Evolutionary conservation across 2,329 filamentous ascomycete genomes (phyloP).

Genomic region (Ceratocystiopsis minuta): DNA sequence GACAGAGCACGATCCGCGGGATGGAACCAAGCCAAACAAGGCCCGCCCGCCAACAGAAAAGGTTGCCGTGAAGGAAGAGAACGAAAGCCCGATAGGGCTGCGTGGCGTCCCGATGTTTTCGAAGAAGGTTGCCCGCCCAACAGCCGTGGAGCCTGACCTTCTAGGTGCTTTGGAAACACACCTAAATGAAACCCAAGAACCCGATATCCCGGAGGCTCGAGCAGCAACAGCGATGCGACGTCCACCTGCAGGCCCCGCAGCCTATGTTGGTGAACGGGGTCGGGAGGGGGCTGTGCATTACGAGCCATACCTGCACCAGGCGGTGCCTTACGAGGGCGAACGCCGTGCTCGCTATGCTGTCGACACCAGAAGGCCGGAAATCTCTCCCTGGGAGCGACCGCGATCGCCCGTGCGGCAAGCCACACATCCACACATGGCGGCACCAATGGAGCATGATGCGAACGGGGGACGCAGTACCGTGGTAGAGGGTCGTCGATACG

Average conservation of each 20-base stretch:
- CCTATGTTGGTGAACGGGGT: background rate
- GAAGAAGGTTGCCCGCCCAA: background rate
- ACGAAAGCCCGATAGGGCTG: background rate
- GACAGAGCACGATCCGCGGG: background rate
- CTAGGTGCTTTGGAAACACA: conserved; percentile 13
- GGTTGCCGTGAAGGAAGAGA: background rate
- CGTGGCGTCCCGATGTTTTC: background rate
- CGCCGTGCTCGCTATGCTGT: background rate
- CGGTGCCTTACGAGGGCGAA: conserved; percentile 11
- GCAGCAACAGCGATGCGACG: too few species aligned
- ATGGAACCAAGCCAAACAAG: background rate
- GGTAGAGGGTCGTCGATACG: too few species aligned
- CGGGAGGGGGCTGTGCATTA: background rate
- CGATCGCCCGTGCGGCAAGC: too few species aligned
- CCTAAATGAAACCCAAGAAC: conserved; percentile 6
- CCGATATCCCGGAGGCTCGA: too few species aligned
- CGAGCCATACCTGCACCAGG: too few species aligned
- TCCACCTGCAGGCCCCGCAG: background rate
- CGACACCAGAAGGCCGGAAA: background rate
- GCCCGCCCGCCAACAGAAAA: background rate
- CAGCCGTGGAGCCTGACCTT: conserved; percentile 7
- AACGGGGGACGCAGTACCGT: too few species aligned
- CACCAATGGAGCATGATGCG: too few species aligned
- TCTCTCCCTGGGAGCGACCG: background rate
- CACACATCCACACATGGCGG: too few species aligned